These are phyloP conservation scores for Lablab purpureus DNA, from an alignment of 306 rosid genomes.

Conservation along the genomic window DNA sequence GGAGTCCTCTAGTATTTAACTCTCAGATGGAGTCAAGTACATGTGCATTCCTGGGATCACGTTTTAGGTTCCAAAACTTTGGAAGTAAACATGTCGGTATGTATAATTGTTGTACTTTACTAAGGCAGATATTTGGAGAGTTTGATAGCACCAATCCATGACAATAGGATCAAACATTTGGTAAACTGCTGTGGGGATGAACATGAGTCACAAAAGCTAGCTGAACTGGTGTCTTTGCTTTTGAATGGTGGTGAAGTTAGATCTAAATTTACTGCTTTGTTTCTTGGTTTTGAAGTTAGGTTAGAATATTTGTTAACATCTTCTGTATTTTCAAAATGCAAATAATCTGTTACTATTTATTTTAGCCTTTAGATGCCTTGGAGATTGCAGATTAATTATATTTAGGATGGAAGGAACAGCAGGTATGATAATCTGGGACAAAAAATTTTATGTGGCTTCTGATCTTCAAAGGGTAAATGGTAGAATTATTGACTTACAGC, in stretches of 20 bases:
- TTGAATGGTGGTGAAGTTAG: conserved; percentile 35
- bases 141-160: conserved; percentile 38
- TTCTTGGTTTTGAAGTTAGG: conserved; percentile 31
- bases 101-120: conserved; percentile 30
- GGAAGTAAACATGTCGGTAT: conserved; percentile 36
- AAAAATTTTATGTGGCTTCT: not conserved
- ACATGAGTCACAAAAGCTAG: conserved; percentile 46
- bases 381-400: conserved; percentile 19
- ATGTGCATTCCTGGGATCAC: conserved; percentile 45
- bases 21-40: conserved; percentile 49
- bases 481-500: conserved; percentile 3
- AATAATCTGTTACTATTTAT: conserved; percentile 22
- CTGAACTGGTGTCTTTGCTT: conserved; percentile 40
- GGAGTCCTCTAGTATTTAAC: conserved; percentile 54
- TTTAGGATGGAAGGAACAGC: conserved; percentile 32
- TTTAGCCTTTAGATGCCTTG: conserved; percentile 29
- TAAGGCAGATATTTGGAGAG: conserved; percentile 37
- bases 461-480: conserved; percentile 16
- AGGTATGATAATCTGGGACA: conserved; percentile 15
- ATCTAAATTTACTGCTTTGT: conserved; percentile 26
- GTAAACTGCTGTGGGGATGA: conserved; percentile 42
- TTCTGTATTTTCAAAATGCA: conserved; percentile 30
- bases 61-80: conserved; percentile 39
- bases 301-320: conserved; percentile 8
- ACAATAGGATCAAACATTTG: conserved; percentile 46